Percentiles rank a stretch among this genome's conserved stretches.
These are phyloP conservation scores for Diaporthe vexans DNA, from an alignment of 2,329 filamentous ascomycete species.

Conservation along the genomic window DNA sequence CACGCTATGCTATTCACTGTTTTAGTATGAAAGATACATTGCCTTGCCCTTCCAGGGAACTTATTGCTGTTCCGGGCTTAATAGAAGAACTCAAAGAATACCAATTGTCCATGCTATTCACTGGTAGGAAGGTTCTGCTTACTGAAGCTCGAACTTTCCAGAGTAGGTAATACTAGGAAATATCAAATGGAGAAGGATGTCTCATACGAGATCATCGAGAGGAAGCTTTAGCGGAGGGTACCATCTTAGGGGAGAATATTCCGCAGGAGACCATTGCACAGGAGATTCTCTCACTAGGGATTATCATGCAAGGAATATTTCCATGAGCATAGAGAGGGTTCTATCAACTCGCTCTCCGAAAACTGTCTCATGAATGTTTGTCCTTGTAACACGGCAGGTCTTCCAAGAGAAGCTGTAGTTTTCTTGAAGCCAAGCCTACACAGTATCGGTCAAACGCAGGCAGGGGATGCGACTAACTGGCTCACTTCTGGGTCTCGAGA, in stretches of 20 bases:
- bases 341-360: neutral
- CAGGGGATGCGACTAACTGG: neutral
- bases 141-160: too few species aligned
- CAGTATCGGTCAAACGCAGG: neutral
- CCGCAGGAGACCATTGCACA: neutral
- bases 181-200: too few species aligned
- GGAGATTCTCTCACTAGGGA: neutral
- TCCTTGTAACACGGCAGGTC: neutral
- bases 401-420: neutral
- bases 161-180: neutral
- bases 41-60: too few species aligned
- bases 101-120: too few species aligned
- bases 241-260: neutral
- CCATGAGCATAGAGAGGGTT: neutral
- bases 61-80: too few species aligned
- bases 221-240: neutral
- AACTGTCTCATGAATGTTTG: neutral
- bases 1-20: too few species aligned
- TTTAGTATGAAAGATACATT: too few species aligned
- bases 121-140: too few species aligned
- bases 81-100: too few species aligned
- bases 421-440: neutral
- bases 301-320: neutral
- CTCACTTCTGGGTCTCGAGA: neutral
- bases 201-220: neutral